Evolutionary conservation across 345 rosid species (phyloP).

Genomic region (Aquilaria yunnanensis): DNA sequence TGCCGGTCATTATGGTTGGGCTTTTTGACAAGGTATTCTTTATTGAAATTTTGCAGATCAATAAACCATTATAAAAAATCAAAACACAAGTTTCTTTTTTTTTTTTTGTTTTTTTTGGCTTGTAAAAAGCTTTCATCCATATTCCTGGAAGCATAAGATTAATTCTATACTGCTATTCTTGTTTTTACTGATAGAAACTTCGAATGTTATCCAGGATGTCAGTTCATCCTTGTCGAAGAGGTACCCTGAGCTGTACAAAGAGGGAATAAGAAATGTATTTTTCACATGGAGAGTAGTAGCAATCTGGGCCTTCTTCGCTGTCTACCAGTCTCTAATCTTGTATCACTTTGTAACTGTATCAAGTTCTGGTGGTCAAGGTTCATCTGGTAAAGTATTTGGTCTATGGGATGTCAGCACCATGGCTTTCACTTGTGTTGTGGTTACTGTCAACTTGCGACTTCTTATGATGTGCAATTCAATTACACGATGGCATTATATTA

Average conservation of each 20-base stretch:
- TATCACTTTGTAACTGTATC: conserved; percentile 61
- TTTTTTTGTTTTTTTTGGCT: no score
- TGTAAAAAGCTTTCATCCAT: no score
- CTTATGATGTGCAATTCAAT: conserved; percentile 92
- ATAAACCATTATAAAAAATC: not conserved
- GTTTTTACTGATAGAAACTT: not conserved
- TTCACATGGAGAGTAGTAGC: conserved; percentile 92
- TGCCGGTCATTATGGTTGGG: conserved; percentile 90
- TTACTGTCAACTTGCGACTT: conserved; percentile 89
- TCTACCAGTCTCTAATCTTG: conserved; percentile 85
- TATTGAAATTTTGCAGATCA: not conserved
- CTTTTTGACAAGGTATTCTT: conserved; percentile 87
- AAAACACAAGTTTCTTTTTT: not conserved
- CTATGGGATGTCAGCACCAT: conserved; percentile 98
- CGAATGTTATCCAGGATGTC: conserved; percentile 57
- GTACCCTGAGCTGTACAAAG: conserved; percentile 93
- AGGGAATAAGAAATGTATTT: conserved; percentile 77
- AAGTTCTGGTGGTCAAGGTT: conserved; percentile 49
- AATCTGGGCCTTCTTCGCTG: conserved; percentile 80
- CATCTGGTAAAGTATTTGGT: conserved; percentile 83
- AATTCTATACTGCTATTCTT: not conserved
- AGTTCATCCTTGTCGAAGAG: conserved; percentile 92
- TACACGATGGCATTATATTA: conserved; percentile 83
- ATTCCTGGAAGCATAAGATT: no score
- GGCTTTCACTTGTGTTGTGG: conserved; percentile 92